A percentile compares a stretch with the other conserved stretches of the same genome.
phyloP scores from a whole-genome alignment of 805 yeast species.

The Ogataea pignaliae region DNA sequence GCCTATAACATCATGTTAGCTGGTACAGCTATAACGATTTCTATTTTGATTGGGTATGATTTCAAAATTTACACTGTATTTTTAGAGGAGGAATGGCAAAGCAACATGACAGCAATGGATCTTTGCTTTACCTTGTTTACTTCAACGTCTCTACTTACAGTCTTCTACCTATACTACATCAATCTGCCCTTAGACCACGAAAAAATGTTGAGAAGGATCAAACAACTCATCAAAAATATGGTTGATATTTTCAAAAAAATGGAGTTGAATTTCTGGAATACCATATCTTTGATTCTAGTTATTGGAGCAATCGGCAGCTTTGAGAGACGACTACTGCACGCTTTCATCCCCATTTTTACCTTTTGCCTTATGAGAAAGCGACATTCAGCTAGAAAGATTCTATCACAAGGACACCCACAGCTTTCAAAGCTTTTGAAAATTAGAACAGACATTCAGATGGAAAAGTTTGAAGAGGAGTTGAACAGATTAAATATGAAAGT shows the following conservation, averaged over 20 bases:
- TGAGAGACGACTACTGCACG: slow-evolving; percentile 10
- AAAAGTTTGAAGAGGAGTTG: slow-evolving; percentile 11
- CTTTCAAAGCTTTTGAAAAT: slow-evolving; percentile 5
- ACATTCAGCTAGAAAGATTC: too few species aligned
- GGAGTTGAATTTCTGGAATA: slow-evolving; percentile 2
- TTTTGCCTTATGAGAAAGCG: neutral
- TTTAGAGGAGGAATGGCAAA: too few species aligned
- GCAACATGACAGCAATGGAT: too few species aligned
- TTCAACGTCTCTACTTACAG: too few species aligned
- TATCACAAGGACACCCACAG: too few species aligned
- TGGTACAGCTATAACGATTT: neutral
- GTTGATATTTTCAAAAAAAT: neutral
- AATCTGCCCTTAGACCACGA: too few species aligned
- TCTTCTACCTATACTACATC: too few species aligned
- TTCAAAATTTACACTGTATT: neutral
- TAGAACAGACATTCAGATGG: slow-evolving; percentile 5
- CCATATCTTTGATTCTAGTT: slow-evolving; percentile 10
- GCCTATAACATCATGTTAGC: neutral
- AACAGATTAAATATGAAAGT: slow-evolving; percentile 5
- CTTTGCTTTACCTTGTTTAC: too few species aligned
- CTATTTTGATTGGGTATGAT: neutral
- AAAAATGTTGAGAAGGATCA: neutral
- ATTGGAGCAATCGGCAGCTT: slow-evolving; percentile 10
- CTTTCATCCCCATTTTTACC: slow-evolving; percentile 6
- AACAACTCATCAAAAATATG: neutral